phyloP scores from a whole-genome alignment of 2,329 filamentous ascomycete genomes.

The Beauveria sp. region DNA sequence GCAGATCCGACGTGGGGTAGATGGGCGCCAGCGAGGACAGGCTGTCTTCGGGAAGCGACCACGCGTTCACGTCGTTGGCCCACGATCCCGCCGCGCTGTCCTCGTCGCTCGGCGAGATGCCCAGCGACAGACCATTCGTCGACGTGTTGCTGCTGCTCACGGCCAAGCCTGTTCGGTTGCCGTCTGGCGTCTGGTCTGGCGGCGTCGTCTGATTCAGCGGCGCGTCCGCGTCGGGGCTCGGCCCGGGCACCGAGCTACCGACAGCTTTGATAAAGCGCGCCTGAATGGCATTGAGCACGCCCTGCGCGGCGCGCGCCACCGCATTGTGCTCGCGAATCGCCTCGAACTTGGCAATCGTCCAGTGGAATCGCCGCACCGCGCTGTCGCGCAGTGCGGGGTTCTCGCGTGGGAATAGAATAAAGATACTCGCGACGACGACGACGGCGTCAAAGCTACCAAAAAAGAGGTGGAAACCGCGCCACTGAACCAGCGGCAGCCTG shows the following conservation, averaged over 20 bases:
- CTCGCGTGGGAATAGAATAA: conserved; percentile 52
- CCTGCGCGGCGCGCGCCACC: conserved; percentile 45
- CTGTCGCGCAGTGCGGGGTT: conserved; percentile 39
- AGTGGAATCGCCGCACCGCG: conserved; percentile 49
- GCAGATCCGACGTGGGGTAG: conserved; percentile 49
- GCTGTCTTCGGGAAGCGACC: conserved; percentile 18
- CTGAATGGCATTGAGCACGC: conserved; percentile 48
- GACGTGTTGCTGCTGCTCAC: neutral
- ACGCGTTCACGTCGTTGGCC: conserved; percentile 10
- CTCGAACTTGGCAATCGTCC: conserved; percentile 51
- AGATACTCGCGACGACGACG: conserved; percentile 52
- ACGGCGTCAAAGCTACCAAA: conserved; percentile 59
- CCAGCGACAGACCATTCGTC: neutral
- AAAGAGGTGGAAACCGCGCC: conserved; percentile 46
- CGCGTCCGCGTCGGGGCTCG: neutral
- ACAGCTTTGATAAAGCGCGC: conserved; percentile 45
- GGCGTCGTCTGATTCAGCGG: neutral
- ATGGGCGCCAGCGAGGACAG: conserved; percentile 46
- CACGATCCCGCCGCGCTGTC: neutral
- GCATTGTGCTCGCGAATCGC: conserved; percentile 46
- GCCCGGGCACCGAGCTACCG: conserved; percentile 18
- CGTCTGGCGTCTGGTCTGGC: neutral
- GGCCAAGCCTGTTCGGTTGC: neutral
- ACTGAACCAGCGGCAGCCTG: conserved; percentile 42
- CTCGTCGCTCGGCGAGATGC: conserved; percentile 10